phyloP scores from a whole-genome alignment of 257 asterid genomes.

The Scutellaria galericulata region DNA sequence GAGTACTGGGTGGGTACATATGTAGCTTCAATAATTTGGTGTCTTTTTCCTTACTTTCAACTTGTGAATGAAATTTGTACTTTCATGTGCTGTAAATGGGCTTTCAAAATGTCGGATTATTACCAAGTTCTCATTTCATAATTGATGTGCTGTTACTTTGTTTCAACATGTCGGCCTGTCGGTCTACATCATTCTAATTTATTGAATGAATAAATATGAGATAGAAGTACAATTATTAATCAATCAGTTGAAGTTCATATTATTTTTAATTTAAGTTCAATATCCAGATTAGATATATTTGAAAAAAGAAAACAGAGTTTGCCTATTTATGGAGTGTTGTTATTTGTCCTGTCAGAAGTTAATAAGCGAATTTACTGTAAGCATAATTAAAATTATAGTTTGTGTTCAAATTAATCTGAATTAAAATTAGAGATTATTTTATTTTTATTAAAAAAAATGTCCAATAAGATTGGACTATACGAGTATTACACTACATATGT shows the following conservation, averaged over 20 bases:
- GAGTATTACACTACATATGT: no score
- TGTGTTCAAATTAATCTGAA: no score
- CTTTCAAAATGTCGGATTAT: neutral
- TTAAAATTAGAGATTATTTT: no score
- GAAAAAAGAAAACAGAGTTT: no score
- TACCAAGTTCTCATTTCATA: neutral
- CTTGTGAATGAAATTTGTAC: neutral
- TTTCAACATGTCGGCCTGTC: neutral
- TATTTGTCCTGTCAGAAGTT: no score
- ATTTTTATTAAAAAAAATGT: no score
- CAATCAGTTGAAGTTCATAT: neutral
- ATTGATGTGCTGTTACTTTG: neutral
- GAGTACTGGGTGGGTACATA: no score
- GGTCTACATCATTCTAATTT: neutral
- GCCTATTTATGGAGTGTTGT: neutral
- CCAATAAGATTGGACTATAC: no score
- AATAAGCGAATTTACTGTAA: no score
- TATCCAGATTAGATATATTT: neutral
- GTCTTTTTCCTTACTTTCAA: neutral
- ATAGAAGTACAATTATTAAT: neutral
- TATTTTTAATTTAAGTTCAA: no score
- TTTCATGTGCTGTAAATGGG: neutral
- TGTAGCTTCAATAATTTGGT: neutral
- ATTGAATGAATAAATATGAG: neutral
- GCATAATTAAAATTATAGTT: no score